Evolutionary conservation across 1,284 basidiomycete species (phyloP), one percentile per base, ranked within the genome.

Genomic region (Sporisorium reilianum): DNA sequence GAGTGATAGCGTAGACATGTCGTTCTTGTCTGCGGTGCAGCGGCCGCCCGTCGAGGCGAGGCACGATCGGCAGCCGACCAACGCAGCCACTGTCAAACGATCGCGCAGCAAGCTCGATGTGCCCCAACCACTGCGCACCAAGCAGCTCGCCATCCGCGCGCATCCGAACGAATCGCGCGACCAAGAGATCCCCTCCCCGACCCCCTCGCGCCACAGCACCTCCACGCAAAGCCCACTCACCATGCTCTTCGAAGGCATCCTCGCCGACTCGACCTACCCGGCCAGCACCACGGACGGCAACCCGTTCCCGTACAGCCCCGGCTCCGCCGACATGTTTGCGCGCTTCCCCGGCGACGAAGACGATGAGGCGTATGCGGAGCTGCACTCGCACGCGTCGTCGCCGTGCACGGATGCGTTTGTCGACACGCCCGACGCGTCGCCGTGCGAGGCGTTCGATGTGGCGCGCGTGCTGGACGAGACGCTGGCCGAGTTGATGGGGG

Each of bases 161-260:
- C n/a, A n/a, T n/a, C n/a, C n/a, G n/a, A n/a, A n/a, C n/a, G n/a
- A n/a, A n/a, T n/a, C n/a, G n/a, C n/a, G n/a, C 32, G 28, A 34
- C 6, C 8, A 34, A 30, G 28, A 30, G 9, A 30, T 30, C 28
- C 28, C 16, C 28, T 16, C 11, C 2, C 42, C 12, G 16, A 18
- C 16, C 25, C 26, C 26, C 0, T 16, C 45, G 20, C 46, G 12
- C 22, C 22, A 10, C 20, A 5, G 41, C 20, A 44, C n/a, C n/a
- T n/a, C n/a, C n/a, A n/a, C n/a, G n/a, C 46, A 49, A 10, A 48
- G 56, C 22, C 67, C 67, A 5, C 49, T 70, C 0, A 54, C 61
- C 18, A 70, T 70, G 67, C 50, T 70, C 16, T 70, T 53, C n/a
- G 67, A 70, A 20, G 67, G 56, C 12, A 57, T 70, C 18, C 9